Conservation (phyloP, 1,284 basidiomycete species). For the Naganishia liquefaciens region DNA sequence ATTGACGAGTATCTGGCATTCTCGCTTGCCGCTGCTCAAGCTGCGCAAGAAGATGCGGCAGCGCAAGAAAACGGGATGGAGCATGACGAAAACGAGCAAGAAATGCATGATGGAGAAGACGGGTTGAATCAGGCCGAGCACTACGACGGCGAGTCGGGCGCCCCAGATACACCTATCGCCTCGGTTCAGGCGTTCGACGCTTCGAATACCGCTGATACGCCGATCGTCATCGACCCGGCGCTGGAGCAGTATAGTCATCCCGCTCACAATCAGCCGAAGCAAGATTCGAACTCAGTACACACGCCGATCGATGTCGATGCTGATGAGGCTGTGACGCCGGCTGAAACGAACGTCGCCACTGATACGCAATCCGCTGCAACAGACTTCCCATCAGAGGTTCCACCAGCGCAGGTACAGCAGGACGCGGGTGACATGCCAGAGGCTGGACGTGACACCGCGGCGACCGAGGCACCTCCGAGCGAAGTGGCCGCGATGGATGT, state of each 20-base stretch:
- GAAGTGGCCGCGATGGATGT: background rate
- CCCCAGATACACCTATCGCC: background rate
- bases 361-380: background rate
- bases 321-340: background rate
- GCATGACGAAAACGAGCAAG: conserved; percentile 6
- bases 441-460: background rate
- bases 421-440: background rate
- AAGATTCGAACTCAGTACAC: conserved; percentile 1
- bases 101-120: background rate
- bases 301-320: conserved; percentile 9
- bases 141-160: background rate
- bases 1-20: conserved; percentile 27
- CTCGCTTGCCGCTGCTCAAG: conserved; percentile 20
- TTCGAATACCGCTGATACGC: background rate
- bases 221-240: conserved; percentile 8
- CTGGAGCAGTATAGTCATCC: conserved; percentile 1
- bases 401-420: background rate
- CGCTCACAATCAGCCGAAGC: background rate
- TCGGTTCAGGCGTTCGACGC: background rate
- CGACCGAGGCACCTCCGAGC: background rate
- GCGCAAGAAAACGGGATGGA: conserved; percentile 21
- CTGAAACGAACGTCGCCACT: background rate
- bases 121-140: background rate
- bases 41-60: conserved; percentile 22
- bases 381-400: background rate